These are phyloP conservation scores for Bathelium albidoporum DNA, from an alignment of 495 filamentous ascomycete genomes.

Conservation along the genomic window DNA sequence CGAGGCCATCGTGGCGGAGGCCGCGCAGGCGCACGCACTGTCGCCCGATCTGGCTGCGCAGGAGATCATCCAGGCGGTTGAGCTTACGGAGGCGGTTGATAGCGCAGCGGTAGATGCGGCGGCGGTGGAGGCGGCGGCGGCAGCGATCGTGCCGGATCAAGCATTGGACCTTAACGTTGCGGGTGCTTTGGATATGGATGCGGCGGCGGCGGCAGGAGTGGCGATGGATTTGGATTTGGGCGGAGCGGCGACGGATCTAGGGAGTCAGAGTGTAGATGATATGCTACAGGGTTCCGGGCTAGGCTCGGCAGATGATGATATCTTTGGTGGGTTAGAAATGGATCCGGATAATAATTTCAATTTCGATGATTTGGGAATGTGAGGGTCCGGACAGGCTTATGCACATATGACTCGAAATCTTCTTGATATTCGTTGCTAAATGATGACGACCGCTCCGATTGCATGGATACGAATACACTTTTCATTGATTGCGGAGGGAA, in stretches of 20 bases:
- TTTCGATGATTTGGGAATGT: constrained; percentile 11
- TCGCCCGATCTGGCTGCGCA: constrained; percentile 10
- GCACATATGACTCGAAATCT: background rate
- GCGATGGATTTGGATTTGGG: constrained; percentile 18
- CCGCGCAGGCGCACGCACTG: constrained; percentile 4
- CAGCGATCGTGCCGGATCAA: constrained; percentile 9
- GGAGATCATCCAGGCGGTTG: constrained; percentile 21
- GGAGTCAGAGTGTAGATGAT: constrained; percentile 10
- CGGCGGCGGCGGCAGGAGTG: constrained; percentile 12
- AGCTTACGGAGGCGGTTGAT: constrained; percentile 14
- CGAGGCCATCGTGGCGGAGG: constrained; percentile 3
- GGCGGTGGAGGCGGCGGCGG: constrained; percentile 11
- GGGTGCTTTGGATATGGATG: constrained; percentile 2
- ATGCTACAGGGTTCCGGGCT: constrained; percentile 2
- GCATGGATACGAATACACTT: too few species aligned
- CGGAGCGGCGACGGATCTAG: background rate
- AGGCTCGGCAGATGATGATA: constrained; percentile 18
- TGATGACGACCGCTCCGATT: too few species aligned
- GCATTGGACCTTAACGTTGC: constrained; percentile 2
- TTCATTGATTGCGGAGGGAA: too few species aligned
- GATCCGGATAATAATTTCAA: constrained; percentile 18
- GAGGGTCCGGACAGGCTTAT: background rate
- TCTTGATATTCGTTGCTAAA: background rate
- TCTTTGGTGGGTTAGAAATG: constrained; percentile 23
- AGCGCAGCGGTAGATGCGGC: constrained; percentile 15